A percentile compares a stretch with the other conserved stretches of the same genome.
These are phyloP conservation scores for Leersia perrieri DNA, from an alignment of 176 grass and related monocot species.

Conservation along the genomic window DNA sequence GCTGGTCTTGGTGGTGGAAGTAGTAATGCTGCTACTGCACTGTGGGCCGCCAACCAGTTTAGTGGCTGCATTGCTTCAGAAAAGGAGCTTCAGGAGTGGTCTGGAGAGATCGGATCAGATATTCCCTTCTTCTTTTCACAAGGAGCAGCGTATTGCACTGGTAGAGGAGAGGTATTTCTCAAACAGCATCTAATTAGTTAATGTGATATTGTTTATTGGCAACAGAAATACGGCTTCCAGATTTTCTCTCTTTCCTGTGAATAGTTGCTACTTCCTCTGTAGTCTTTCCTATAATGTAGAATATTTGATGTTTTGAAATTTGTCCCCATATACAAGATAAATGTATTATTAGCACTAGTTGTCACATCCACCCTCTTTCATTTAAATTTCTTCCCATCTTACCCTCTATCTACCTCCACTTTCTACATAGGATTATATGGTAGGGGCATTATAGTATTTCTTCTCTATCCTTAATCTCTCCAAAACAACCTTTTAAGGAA, in stretches of 20 bases:
- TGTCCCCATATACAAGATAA: no score
- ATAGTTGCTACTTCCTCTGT: no score
- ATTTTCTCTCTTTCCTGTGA: background rate
- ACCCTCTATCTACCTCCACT: no score
- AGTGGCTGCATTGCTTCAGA: constrained; percentile 89
- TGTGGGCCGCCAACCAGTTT: constrained; percentile 99
- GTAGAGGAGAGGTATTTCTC: constrained; percentile 82
- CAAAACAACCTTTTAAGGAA: no score
- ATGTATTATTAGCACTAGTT: no score
- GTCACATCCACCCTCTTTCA: no score
- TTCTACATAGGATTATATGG: no score
- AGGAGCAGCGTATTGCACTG: constrained; percentile 92
- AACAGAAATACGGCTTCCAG: background rate
- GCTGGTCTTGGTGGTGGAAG: constrained; percentile 99
- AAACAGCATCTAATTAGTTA: background rate
- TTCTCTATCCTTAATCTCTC: no score
- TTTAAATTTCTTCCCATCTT: no score
- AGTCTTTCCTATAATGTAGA: no score
- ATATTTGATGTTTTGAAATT: no score
- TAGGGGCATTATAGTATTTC: no score
- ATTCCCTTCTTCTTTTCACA: constrained; percentile 93
- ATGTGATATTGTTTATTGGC: background rate
- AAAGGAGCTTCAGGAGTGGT: constrained; percentile 95
- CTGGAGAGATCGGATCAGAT: constrained; percentile 98
- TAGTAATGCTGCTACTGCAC: constrained; percentile 93